Conservation (phyloP, 208 protist genomes). For the Wallacemonas collosoma region DNA sequence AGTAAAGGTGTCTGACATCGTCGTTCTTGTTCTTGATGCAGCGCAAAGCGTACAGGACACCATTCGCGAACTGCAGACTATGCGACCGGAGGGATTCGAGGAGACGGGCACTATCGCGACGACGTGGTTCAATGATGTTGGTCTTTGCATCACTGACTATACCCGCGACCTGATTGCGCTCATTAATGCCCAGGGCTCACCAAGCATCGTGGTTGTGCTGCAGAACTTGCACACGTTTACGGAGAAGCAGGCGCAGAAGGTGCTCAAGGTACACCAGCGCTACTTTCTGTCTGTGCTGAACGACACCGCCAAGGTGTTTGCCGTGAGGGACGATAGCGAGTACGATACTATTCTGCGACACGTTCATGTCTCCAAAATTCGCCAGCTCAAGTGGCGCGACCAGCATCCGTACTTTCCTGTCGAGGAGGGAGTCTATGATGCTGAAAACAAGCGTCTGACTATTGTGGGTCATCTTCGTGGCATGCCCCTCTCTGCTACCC, state of each 20-base stretch:
- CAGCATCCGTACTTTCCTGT: constrained; percentile 84
- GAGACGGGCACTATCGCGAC: constrained; percentile 57
- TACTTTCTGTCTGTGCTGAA: constrained; percentile 85
- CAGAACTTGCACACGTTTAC: constrained; percentile 83
- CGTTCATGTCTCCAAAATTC: constrained; percentile 71
- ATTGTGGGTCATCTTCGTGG: constrained; percentile 75
- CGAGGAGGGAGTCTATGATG: constrained; percentile 51
- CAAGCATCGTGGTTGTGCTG: constrained; percentile 71
- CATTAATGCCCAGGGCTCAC: constrained; percentile 77
- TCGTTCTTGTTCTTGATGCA: constrained; percentile 77
- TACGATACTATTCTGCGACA: constrained; percentile 59
- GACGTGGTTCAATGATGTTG: constrained; percentile 86
- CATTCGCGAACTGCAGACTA: constrained; percentile 70
- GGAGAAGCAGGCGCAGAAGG: constrained; percentile 70
- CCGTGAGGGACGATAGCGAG: constrained; percentile 43
- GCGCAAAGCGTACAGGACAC: constrained; percentile 83
- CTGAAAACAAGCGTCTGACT: constrained; percentile 49
- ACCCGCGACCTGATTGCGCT: constrained; percentile 76
- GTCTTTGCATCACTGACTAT: constrained; percentile 87
- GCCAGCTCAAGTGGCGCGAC: constrained; percentile 79
- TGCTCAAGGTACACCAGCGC: constrained; percentile 81
- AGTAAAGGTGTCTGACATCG: constrained; percentile 81
- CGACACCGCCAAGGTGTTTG: constrained; percentile 73
- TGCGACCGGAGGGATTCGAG: constrained; percentile 26
- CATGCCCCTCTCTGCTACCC: constrained; percentile 71